A percentile compares a stretch with the other conserved stretches of the same genome.
phyloP scores from a whole-genome alignment of 2,329 filamentous ascomycete species.

The Pestalotiopsis sp. region DNA sequence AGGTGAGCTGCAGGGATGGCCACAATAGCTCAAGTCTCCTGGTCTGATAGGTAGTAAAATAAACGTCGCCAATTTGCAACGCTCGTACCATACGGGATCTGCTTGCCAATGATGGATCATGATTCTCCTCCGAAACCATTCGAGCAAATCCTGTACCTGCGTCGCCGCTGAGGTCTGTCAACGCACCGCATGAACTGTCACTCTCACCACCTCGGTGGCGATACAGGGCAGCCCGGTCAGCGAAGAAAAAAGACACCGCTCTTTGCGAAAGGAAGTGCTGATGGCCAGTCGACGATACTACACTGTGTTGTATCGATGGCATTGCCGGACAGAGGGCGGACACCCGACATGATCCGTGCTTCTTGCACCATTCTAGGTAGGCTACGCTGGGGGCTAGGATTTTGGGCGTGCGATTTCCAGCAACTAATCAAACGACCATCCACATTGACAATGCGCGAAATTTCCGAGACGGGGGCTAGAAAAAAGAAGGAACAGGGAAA shows the following conservation, averaged over 20 bases:
- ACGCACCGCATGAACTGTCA: not conserved
- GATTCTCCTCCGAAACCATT: not conserved
- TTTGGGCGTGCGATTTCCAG: constrained; percentile 2
- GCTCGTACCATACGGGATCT: not conserved
- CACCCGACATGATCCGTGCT: not conserved
- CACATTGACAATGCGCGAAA: constrained; percentile 5
- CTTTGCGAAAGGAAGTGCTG: not conserved
- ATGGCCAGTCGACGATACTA: not conserved
- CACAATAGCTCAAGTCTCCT: not conserved
- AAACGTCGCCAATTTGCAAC: not conserved
- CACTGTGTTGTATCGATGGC: constrained; percentile 3
- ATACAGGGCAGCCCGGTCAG: not conserved
- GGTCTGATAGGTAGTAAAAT: not conserved
- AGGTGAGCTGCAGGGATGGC: not conserved
- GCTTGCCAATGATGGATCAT: not conserved
- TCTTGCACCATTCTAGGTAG: not conserved
- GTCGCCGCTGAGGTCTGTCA: not conserved
- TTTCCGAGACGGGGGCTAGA: constrained; percentile 13
- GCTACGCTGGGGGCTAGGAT: not conserved
- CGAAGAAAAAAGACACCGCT: not conserved
- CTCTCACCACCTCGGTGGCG: not conserved
- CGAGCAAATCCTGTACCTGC: not conserved
- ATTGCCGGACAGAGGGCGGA: not conserved
- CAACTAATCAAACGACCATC: constrained; percentile 8
- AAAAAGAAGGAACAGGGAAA: constrained; percentile 2